Base-by-base conservation (phyloP, 305 asterid genomes). In the Fraxinus platypoda region DNA sequence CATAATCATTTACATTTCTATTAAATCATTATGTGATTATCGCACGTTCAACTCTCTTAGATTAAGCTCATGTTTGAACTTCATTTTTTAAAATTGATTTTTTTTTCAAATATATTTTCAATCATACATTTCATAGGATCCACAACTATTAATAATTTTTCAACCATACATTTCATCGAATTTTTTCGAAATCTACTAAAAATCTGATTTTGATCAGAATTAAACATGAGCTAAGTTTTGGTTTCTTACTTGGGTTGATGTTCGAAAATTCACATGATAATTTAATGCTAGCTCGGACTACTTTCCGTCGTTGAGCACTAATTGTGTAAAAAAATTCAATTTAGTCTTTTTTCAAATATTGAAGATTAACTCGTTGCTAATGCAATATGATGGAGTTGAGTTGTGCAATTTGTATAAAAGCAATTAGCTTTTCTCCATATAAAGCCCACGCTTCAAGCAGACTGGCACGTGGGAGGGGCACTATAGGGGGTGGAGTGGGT, bases 381-480 rank as follows among this genome's bases (percentile, higher is more conserved):
- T 26, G 11, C 35, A 13, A 28, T 25, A 4, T 8, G 35, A 25
- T 12, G 74, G 37, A 28, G 21, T 12, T 17, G 33, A 64, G 33
- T 26, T 4, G 21, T 25, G 37, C 74, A 68, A 68, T 68, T 83
- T 82, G 37, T 77, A 81, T 19, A 7, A 86, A 87, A 82, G 86
- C 43, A 49, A 79, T 41, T 64, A 41, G 66, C 79, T 34, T 70
- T 80, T 38, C 33, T 43, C 75, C 85, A 88, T 68, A 68, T 68
- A 68, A 26, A 68, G 37, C 74, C 74, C 74, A 13, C 37, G 35
- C 19, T 28, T 13, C 37, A 66, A 26, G 35, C 33, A 37, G 72
- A 23, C 21, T 28, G 37, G 74, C 37, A 68, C 74, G 74, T 68
- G 74, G 37, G 74, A 66, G 74, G 57, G 76, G 81, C 83, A 76